These are phyloP conservation scores for Alternaria postmessia DNA, from an alignment of 2,329 filamentous ascomycete species.

Conservation along the genomic window DNA sequence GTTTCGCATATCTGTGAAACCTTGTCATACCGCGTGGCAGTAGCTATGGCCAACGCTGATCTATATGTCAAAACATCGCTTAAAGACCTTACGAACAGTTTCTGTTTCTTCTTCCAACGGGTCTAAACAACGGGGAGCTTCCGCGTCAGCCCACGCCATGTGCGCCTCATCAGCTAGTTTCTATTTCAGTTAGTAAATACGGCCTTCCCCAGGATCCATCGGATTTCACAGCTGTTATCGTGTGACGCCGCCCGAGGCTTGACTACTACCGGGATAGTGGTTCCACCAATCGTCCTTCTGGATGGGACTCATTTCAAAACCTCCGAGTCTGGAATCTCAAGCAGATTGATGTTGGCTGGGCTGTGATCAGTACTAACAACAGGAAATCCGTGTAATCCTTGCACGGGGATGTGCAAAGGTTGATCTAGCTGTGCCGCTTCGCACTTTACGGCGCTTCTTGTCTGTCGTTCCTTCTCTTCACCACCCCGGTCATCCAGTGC, in stretches of 20 bases:
- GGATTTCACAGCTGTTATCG: slow-evolving; percentile 21
- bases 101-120: background rate
- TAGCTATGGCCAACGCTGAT: slow-evolving; percentile 2
- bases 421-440: slow-evolving; percentile 18
- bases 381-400: slow-evolving; percentile 29
- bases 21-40: slow-evolving; percentile 5
- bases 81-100: background rate
- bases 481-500: slow-evolving; percentile 5
- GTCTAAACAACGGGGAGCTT: slow-evolving; percentile 8
- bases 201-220: slow-evolving; percentile 35
- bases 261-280: slow-evolving; percentile 22
- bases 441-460: slow-evolving; percentile 16
- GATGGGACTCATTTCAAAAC: slow-evolving; percentile 27
- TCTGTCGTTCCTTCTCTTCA: slow-evolving; percentile 13
- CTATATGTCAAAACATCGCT: slow-evolving; percentile 9
- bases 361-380: slow-evolving; percentile 17
- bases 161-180: slow-evolving; percentile 15
- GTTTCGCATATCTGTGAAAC: slow-evolving; percentile 3
- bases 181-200: slow-evolving; percentile 24
- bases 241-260: slow-evolving; percentile 25
- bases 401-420: slow-evolving; percentile 18
- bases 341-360: slow-evolving; percentile 25
- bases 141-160: slow-evolving; percentile 2
- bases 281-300: slow-evolving; percentile 39
- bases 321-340: slow-evolving; percentile 29